Evolutionary conservation across 2,329 filamentous ascomycete species (phyloP).

Genomic region (Corniculantispora saksenae): DNA sequence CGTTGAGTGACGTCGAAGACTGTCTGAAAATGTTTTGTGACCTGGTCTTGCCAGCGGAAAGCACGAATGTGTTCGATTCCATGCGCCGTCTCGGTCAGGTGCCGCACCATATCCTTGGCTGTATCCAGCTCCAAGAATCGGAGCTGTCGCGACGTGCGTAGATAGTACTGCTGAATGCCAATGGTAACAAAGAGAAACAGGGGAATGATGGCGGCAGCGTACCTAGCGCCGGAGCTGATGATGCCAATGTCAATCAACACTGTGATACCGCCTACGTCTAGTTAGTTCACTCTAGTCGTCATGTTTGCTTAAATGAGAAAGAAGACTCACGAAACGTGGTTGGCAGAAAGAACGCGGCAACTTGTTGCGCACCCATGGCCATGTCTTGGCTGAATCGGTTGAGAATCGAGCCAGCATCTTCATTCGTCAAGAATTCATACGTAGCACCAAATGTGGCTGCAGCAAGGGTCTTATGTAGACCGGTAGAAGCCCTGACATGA

Average conservation of each 20-base stretch:
- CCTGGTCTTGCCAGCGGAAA: constrained; percentile 51
- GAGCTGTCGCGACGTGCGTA: constrained; percentile 38
- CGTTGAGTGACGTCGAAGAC: constrained; percentile 53
- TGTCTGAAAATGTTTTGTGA: constrained; percentile 43
- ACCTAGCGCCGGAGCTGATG: constrained; percentile 28
- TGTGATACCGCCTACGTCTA: not conserved
- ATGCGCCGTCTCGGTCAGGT: constrained; percentile 44
- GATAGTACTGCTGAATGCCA: constrained; percentile 33
- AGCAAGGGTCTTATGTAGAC: not conserved
- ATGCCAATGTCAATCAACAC: constrained; percentile 21
- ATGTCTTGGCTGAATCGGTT: not conserved
- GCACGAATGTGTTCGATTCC: constrained; percentile 53
- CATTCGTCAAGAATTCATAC: not conserved
- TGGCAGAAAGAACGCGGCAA: not conserved
- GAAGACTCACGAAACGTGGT: not conserved
- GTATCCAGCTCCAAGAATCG: constrained; percentile 38
- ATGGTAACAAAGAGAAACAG: constrained; percentile 25
- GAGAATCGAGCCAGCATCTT: not conserved
- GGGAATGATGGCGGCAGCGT: constrained; percentile 29
- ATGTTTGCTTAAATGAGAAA: not conserved
- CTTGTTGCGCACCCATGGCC: not conserved
- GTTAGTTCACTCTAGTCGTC: not conserved
- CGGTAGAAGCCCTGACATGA: not conserved
- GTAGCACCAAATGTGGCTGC: not conserved
- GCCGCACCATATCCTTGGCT: constrained; percentile 34